phyloP scores from a whole-genome alignment of 805 yeast species.

The Wickerhamiella azyma region DNA sequence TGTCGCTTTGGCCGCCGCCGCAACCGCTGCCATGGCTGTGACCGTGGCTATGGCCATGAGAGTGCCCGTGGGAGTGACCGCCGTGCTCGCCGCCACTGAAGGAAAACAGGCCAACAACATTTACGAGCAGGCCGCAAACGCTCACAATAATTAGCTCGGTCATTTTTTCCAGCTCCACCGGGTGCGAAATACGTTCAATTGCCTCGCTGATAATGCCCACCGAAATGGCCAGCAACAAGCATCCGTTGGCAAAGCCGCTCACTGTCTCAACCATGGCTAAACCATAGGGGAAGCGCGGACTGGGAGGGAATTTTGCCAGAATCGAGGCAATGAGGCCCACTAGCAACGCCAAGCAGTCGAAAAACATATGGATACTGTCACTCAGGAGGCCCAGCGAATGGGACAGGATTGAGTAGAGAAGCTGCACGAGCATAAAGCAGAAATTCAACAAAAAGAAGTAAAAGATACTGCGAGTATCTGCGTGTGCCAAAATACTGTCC shows the following conservation, averaged over 20 bases:
- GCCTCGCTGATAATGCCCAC: slow-evolving; percentile 83
- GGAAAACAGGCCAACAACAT: slow-evolving; percentile 84
- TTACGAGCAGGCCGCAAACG: slow-evolving; percentile 70
- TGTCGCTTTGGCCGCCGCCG: slow-evolving; percentile 33
- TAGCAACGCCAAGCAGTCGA: slow-evolving; percentile 83
- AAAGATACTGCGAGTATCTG: slow-evolving; percentile 79
- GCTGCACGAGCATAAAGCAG: slow-evolving; percentile 87
- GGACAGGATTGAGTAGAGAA: slow-evolving; percentile 81
- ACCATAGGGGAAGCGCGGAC: slow-evolving; percentile 74
- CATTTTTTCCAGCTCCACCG: slow-evolving; percentile 65
- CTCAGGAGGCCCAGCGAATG: slow-evolving; percentile 83
- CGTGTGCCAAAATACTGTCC: slow-evolving; percentile 32
- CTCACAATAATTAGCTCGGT: slow-evolving; percentile 79
- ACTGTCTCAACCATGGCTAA: slow-evolving; percentile 72
- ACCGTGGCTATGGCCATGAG: slow-evolving; percentile 18
- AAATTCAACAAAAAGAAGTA: slow-evolving; percentile 74
- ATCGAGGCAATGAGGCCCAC: slow-evolving; percentile 81
- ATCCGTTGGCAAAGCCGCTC: slow-evolving; percentile 93
- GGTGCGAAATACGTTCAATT: slow-evolving; percentile 61
- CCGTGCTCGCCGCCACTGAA: slow-evolving; percentile 51
- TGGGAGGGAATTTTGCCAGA: slow-evolving; percentile 43
- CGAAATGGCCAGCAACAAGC: slow-evolving; percentile 74
- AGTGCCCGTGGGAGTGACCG: slow-evolving; percentile 19
- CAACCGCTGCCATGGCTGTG: slow-evolving; percentile 10
- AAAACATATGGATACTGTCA: slow-evolving; percentile 91